Conservation (phyloP, 345 rosid species). For the Microcos paniculata region DNA sequence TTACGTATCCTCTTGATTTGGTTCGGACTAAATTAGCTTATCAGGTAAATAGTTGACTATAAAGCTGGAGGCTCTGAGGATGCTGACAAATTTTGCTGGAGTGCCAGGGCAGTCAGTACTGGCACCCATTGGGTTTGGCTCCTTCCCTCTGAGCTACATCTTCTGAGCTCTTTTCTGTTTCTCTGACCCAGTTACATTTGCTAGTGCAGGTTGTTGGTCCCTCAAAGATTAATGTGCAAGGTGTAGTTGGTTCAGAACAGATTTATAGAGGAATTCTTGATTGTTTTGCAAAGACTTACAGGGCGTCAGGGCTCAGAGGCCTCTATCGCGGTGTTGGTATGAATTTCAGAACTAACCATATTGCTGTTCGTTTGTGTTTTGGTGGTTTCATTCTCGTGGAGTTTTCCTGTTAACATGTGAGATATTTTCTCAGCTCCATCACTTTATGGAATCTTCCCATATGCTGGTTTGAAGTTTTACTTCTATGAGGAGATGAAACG, state of each 20-base stretch:
- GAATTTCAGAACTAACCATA: slow-evolving; percentile 19
- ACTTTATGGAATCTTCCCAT: slow-evolving; percentile 91
- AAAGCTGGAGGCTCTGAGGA: background rate
- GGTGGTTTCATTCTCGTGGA: background rate
- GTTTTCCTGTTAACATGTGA: slow-evolving; percentile 17
- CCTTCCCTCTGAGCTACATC: background rate
- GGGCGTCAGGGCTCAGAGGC: slow-evolving; percentile 73
- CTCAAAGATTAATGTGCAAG: slow-evolving; percentile 39
- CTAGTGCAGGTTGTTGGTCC: slow-evolving; percentile 66
- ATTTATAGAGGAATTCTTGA: slow-evolving; percentile 71
- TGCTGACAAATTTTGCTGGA: background rate
- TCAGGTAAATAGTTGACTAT: slow-evolving; percentile 51
- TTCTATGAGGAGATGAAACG: slow-evolving; percentile 95
- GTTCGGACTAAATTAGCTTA: slow-evolving; percentile 89
- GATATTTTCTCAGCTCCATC: slow-evolving; percentile 67
- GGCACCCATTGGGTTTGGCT: slow-evolving; percentile 6
- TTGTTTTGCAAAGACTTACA: slow-evolving; percentile 76
- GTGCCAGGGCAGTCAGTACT: background rate
- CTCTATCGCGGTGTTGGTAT: slow-evolving; percentile 96
- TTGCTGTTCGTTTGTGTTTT: slow-evolving; percentile 13
- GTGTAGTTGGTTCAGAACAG: slow-evolving; percentile 37
- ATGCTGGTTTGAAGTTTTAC: slow-evolving; percentile 96
- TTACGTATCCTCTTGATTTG: slow-evolving; percentile 89
- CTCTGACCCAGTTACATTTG: slow-evolving; percentile 16
- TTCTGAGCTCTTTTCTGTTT: slow-evolving; percentile 7